Percentiles rank a stretch among this genome's conserved stretches.
These are phyloP conservation scores for Populus hybrid DNA, from an alignment of 441 rosid species.

Conservation along the genomic window DNA sequence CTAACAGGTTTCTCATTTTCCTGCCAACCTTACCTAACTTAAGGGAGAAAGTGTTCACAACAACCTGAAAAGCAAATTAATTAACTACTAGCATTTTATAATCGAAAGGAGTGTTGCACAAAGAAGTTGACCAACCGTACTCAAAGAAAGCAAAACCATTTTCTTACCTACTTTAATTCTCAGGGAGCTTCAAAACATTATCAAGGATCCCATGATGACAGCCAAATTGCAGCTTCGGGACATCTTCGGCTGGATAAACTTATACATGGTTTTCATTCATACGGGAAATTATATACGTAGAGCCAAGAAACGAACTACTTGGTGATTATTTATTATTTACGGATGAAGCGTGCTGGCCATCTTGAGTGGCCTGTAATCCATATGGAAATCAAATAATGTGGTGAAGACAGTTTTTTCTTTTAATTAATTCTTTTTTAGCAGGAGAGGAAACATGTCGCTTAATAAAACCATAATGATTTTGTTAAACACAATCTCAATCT, in stretches of 20 bases:
- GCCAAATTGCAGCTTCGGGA: not conserved
- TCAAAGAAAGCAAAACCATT: not conserved
- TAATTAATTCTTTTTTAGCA: too few relatives aligned
- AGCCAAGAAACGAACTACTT: not conserved
- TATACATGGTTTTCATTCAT: not conserved
- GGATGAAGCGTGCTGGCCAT: not conserved
- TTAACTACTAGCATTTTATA: not conserved
- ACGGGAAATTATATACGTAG: not conserved
- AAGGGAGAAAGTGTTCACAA: not conserved
- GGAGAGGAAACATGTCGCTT: too few relatives aligned
- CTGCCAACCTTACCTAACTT: slow-evolving; percentile 17
- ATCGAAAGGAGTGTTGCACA: not conserved
- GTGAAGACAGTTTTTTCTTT: not conserved
- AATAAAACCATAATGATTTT: too few relatives aligned
- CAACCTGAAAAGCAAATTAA: not conserved
- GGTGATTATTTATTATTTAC: not conserved
- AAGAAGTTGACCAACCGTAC: slow-evolving; percentile 27
- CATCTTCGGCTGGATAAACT: not conserved
- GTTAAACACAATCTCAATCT: too few relatives aligned
- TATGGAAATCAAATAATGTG: not conserved
- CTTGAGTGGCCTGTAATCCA: not conserved
- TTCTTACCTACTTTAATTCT: slow-evolving; percentile 31
- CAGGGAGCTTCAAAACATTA: not conserved
- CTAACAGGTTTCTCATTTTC: not conserved
- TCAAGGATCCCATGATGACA: slow-evolving; percentile 16